phyloP scores from a whole-genome alignment of 108 stramenopile species.

The Chaetoceros muelleri region DNA sequence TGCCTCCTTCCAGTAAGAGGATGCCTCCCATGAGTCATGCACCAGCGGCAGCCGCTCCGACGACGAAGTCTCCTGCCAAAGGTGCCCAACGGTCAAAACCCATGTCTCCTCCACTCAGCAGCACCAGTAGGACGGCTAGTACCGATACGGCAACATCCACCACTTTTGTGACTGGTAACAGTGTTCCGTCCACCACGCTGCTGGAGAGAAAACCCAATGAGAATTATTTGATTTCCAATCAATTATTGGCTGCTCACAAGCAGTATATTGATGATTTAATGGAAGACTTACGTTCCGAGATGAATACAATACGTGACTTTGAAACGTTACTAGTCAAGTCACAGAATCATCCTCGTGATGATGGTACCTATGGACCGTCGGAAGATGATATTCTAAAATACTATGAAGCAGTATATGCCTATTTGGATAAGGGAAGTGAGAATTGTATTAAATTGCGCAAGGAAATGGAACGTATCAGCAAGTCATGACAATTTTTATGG shows the following conservation, averaged over 20 bases:
- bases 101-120: not conserved
- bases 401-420: constrained; percentile 65
- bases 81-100: not conserved
- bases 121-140: not conserved
- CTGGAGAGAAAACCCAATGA: not conserved
- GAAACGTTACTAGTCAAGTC: constrained; percentile 35
- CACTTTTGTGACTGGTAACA: not conserved
- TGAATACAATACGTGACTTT: constrained; percentile 64
- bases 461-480: constrained; percentile 57
- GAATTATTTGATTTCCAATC: constrained; percentile 25
- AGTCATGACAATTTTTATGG: not conserved
- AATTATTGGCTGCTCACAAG: constrained; percentile 56
- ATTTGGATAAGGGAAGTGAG: constrained; percentile 46
- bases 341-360: constrained; percentile 2
- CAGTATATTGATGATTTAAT: constrained; percentile 57
- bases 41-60: constrained; percentile 1
- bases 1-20: not conserved
- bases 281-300: constrained; percentile 57
- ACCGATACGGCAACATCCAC: not conserved
- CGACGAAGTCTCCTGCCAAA: not conserved
- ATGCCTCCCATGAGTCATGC: constrained; percentile 20
- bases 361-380: constrained; percentile 27
- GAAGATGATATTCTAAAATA: constrained; percentile 78
- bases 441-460: constrained; percentile 30
- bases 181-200: not conserved